Conservation (phyloP, 1,284 basidiomycete genomes). For the Heterobasidion parviporum region DNA sequence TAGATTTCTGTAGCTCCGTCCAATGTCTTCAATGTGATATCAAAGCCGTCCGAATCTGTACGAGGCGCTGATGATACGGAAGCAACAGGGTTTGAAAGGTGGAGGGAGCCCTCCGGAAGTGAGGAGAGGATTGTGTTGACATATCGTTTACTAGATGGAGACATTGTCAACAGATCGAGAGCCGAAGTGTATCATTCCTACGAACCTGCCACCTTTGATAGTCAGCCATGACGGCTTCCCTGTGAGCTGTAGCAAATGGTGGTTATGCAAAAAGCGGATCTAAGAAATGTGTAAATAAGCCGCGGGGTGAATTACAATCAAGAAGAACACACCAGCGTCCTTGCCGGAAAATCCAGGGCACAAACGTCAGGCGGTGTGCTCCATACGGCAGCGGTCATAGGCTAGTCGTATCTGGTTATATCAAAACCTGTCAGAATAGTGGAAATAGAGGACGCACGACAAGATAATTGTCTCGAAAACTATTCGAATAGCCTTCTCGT, state of each 20-base stretch:
- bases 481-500: constrained; percentile 58
- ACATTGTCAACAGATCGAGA: background rate
- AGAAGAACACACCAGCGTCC: constrained; percentile 44
- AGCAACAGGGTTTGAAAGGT: constrained; percentile 51
- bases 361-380: constrained; percentile 72
- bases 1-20: constrained; percentile 37
- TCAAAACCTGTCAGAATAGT: constrained; percentile 1
- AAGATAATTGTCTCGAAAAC: constrained; percentile 73
- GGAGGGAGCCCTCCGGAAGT: constrained; percentile 45
- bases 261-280: constrained; percentile 75
- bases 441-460: constrained; percentile 42
- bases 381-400: constrained; percentile 80
- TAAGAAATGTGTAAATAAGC: constrained; percentile 1
- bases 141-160: constrained; percentile 43
- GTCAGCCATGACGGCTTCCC: constrained; percentile 77
- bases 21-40: constrained; percentile 35
- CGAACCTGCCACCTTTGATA: constrained; percentile 63
- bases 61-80: constrained; percentile 21
- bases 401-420: constrained; percentile 30
- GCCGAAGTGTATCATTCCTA: background rate
- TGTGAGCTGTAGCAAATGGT: constrained; percentile 69
- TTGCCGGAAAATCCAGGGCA: constrained; percentile 64
- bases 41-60: constrained; percentile 3
- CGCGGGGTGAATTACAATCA: background rate
- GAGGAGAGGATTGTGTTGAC: constrained; percentile 55